phyloP scores from a whole-genome alignment of 441 rosid species.

The Gossypium laxum region DNA sequence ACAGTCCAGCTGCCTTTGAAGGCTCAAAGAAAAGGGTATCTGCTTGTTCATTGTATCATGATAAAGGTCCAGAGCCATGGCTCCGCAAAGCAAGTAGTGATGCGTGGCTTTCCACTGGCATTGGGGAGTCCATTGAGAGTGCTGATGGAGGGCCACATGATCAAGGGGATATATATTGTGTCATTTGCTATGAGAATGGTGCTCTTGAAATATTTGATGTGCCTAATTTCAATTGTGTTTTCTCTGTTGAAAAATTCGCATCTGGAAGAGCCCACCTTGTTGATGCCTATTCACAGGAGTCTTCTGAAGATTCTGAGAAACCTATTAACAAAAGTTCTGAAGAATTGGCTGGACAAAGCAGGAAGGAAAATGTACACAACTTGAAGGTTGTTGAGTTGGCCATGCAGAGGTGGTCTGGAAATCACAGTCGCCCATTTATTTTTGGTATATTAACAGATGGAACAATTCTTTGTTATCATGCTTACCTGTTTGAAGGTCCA shows the following conservation, averaged over 20 bases:
- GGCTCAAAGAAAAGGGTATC: conserved; percentile 53
- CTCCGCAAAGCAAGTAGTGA: conserved; percentile 85
- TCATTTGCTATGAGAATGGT: conserved; percentile 73
- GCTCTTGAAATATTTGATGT: conserved; percentile 90
- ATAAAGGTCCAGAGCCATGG: conserved; percentile 93
- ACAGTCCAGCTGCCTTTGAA: conserved; percentile 56
- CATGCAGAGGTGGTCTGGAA: conserved; percentile 91
- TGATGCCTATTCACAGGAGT: conserved; percentile 45
- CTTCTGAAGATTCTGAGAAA: conserved; percentile 33
- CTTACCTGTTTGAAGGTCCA: conserved; percentile 68
- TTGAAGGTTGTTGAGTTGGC: conserved; percentile 77
- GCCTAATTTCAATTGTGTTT: conserved; percentile 74
- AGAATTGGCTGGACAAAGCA: conserved; percentile 42
- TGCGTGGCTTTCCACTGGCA: conserved; percentile 93
- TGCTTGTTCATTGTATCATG: conserved; percentile 87
- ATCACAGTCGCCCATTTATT: conserved; percentile 77
- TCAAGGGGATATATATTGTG: conserved; percentile 86
- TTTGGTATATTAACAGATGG: conserved; percentile 89
- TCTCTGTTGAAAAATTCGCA: conserved; percentile 67
- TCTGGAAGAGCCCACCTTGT: conserved; percentile 72
- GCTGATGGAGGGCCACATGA: conserved; percentile 73
- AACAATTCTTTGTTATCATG: conserved; percentile 87
- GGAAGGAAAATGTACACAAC: conserved; percentile 50
- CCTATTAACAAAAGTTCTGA: conserved; percentile 35
- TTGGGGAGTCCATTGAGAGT: conserved; percentile 74